Percentiles rank a stretch among this genome's conserved stretches.
phyloP scores from a whole-genome alignment of 139 green algal genomes.

The Chlorella sp. region DNA sequence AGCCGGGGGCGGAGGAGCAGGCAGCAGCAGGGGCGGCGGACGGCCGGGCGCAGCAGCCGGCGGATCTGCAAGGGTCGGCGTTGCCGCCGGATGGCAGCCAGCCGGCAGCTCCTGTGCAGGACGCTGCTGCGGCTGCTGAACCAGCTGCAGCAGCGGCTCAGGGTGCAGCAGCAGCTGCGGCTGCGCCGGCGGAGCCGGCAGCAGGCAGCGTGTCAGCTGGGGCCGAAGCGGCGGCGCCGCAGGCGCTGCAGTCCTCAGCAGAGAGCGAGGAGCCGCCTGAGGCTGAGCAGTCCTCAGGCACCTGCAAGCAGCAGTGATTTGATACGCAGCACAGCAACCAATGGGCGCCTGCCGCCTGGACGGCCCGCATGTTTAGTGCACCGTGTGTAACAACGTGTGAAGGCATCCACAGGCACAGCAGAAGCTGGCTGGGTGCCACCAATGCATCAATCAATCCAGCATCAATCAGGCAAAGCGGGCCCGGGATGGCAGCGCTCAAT shows the following conservation, averaged over 20 bases:
- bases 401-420: too few relatives aligned
- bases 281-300: constrained; percentile 25
- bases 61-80: too few relatives aligned
- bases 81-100: background rate
- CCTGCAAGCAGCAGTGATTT: constrained; percentile 14
- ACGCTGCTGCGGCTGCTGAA: background rate
- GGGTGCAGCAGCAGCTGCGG: background rate
- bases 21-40: background rate
- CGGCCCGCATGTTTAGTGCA: too few relatives aligned
- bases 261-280: background rate
- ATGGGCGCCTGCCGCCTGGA: too few relatives aligned
- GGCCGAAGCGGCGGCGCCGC: background rate
- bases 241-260: background rate
- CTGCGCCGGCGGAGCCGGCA: background rate
- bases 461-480: too few relatives aligned
- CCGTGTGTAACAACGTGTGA: too few relatives aligned
- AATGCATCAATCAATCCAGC: too few relatives aligned
- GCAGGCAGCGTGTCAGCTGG: background rate
- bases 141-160: background rate
- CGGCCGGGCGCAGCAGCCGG: too few relatives aligned
- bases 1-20: background rate
- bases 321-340: too few relatives aligned
- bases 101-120: background rate
- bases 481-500: too few relatives aligned
- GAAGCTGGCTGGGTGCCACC: too few relatives aligned